Percentiles rank a stretch among this genome's conserved stretches.
Conservation (phyloP, 345 rosid species). For the Excoecaria cochinchinensis region DNA sequence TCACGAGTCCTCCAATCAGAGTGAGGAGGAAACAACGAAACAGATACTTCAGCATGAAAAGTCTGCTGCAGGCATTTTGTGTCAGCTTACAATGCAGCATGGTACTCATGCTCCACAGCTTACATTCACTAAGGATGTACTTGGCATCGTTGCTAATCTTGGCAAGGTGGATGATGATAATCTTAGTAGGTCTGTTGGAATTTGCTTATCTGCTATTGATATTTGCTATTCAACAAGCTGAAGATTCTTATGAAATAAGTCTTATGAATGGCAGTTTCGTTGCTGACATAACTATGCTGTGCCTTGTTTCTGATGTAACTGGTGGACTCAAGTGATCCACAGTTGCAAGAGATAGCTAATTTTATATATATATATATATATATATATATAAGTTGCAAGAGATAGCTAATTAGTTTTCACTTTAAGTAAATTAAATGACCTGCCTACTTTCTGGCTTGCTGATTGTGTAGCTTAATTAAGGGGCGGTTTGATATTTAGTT, state of each 20-base stretch:
- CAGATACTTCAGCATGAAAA: constrained; percentile 54
- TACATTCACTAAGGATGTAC: constrained; percentile 48
- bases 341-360: neutral
- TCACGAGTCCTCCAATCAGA: constrained; percentile 37
- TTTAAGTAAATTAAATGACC: neutral
- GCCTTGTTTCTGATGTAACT: neutral
- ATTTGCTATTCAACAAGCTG: constrained; percentile 11
- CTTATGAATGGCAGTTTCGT: neutral
- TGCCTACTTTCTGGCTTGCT: neutral
- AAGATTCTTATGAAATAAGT: neutral
- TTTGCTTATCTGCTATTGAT: constrained; percentile 9
- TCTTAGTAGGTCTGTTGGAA: constrained; percentile 65
- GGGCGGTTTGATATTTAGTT: constrained; percentile 1
- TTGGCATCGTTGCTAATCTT: constrained; percentile 81
- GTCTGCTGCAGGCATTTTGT: constrained; percentile 77
- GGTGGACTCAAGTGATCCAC: neutral
- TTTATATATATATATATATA: too few species aligned
- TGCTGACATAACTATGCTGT: neutral
- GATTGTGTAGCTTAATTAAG: neutral
- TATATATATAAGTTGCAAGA: neutral
- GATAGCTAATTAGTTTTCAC: neutral
- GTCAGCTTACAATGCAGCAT: constrained; percentile 46
- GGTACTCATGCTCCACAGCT: constrained; percentile 43
- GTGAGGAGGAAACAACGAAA: constrained; percentile 53
- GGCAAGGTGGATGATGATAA: constrained; percentile 75